Evolutionary conservation across 345 rosid genomes (phyloP), one percentile per base, ranked within the genome.

Genomic region (Cardiospermum halicacabum): DNA sequence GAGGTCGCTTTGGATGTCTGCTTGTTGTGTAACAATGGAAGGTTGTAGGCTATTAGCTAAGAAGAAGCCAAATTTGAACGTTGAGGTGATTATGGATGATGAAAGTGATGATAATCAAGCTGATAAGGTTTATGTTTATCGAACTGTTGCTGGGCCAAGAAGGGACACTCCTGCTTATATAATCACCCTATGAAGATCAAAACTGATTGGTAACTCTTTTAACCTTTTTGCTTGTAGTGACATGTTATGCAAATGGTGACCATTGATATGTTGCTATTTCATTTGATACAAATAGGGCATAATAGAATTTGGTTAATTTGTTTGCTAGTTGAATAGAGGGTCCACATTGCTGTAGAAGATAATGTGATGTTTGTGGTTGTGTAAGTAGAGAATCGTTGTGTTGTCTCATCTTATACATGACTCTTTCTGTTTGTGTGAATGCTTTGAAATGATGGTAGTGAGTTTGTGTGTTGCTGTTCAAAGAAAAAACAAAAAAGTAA

Each of bases 1-100:
- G 92, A 81, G 89, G 70, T 86, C 89, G 9, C 86, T 86, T 60
- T 86, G 92, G 92, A 84, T 86, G 89, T 86, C 92, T 11, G 74
- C 89, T 28, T 86, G 92, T 71, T 78, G 80, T 64, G 77, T 86
- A 61, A 86, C 91, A 30, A 81, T 86, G 79, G 72, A 75, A 70
- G 91, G 77, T 21, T 86, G 91, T 67, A 69, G 68, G 67, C 54
- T 45, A 34, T 66, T 86, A 82, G 91, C 91, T 1, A 76, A 63
- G 72, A 58, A 77, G 79, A 83, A 77, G 89, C 92, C 92, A 18
- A 71, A 87, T 70, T 69, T 86, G 80, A 86, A 86, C 27, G 92
- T 86, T 25, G 91, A 86, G 75, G 88, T 86, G 28, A 86, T 86
- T 79, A 74, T 79, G 70, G 88, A 83, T 32, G 85, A 83, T 48